Percentiles rank a stretch among this genome's conserved stretches.
phyloP scores from a whole-genome alignment of 345 rosid species.

The Salix exigua region DNA sequence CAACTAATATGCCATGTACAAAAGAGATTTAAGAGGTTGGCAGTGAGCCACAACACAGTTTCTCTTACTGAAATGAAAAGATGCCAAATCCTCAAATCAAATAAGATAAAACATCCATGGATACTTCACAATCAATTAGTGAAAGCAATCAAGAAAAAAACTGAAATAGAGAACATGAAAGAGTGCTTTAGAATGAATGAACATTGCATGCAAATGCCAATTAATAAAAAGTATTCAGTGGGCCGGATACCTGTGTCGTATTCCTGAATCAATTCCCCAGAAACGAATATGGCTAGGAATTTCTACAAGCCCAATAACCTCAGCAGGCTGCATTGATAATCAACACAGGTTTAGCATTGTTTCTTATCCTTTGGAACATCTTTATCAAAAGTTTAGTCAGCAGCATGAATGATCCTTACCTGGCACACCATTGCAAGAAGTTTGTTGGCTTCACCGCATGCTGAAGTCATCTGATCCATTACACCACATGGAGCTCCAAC shows the following conservation, averaged over 20 bases:
- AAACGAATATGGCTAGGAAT: constrained; percentile 92
- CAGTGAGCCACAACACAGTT: background rate
- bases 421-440: constrained; percentile 99
- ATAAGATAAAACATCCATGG: background rate
- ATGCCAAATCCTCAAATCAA: background rate
- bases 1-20: background rate
- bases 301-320: constrained; percentile 89
- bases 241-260: constrained; percentile 75
- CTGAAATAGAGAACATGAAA: no score
- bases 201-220: background rate
- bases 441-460: constrained; percentile 96
- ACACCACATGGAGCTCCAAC: constrained; percentile 99
- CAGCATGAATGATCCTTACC: constrained; percentile 42
- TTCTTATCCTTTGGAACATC: constrained; percentile 3
- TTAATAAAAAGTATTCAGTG: background rate
- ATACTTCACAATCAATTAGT: no score
- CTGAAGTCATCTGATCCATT: constrained; percentile 99
- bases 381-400: constrained; percentile 4
- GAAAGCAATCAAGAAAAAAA: no score
- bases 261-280: constrained; percentile 99
- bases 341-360: constrained; percentile 8
- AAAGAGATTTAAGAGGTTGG: background rate
- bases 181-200: background rate
- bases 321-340: constrained; percentile 73
- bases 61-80: background rate